Conservation (phyloP, 257 asterid genomes). For the Solanum lycopersicoides region DNA sequence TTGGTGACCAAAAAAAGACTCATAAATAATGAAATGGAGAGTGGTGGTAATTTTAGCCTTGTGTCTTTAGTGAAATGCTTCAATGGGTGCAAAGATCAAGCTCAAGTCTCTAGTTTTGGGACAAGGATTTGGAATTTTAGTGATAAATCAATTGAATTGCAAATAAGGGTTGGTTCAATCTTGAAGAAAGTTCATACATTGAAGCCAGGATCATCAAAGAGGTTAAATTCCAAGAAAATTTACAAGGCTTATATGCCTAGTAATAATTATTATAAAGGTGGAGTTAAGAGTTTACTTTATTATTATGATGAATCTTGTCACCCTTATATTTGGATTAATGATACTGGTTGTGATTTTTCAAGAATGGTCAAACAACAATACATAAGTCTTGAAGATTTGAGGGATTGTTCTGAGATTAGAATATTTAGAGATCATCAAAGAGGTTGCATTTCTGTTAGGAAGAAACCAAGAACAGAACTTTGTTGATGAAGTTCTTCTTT, state of each 20-base stretch:
- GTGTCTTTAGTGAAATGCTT: slow-evolving; percentile 46
- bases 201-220: slow-evolving; percentile 77
- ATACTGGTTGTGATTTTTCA: slow-evolving; percentile 50
- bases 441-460: slow-evolving; percentile 60
- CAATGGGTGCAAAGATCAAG: slow-evolving; percentile 56
- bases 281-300: slow-evolving; percentile 52
- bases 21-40: slow-evolving; percentile 13
- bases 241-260: slow-evolving; percentile 77
- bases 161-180: slow-evolving; percentile 66
- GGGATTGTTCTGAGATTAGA: slow-evolving; percentile 69
- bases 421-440: slow-evolving; percentile 68
- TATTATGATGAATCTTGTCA: slow-evolving; percentile 82
- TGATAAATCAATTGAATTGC: slow-evolving; percentile 58
- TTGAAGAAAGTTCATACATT: slow-evolving; percentile 57
- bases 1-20: background rate
- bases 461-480: slow-evolving; percentile 53
- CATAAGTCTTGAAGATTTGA: slow-evolving; percentile 68
- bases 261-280: slow-evolving; percentile 17
- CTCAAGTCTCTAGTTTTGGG: slow-evolving; percentile 51
- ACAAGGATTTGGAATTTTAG: slow-evolving; percentile 74
- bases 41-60: slow-evolving; percentile 17
- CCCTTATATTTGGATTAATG: slow-evolving; percentile 89
- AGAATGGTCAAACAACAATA: slow-evolving; percentile 90
- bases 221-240: slow-evolving; percentile 59
- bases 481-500: slow-evolving; percentile 16